Evolutionary conservation across 129 eudicot species (phyloP), one percentile per base, ranked within the genome.

Genomic region (Rutidosis leptorrhynchoides): DNA sequence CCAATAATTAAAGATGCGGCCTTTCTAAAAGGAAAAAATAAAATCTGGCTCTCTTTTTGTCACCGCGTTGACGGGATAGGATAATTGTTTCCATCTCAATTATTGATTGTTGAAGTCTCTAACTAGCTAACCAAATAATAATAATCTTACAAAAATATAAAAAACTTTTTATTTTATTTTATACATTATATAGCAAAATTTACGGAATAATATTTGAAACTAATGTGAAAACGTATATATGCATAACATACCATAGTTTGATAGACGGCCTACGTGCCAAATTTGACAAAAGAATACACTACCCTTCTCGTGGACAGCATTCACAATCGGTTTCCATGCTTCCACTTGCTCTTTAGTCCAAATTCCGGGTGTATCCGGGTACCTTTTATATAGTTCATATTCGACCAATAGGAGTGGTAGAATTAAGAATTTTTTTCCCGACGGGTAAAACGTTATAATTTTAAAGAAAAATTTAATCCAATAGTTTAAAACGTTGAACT

Each of bases 281-380:
- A 84, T 49, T 71, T 84, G 90, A 26, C 80, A 74, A 64, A 84
- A 84, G 61, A 81, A 74, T 19, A 84, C 11, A 19, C 77, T 83
- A 11, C 86, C 90, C 66, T 84, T 81, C 4, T 78, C 74, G 32
- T 80, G 89, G 27, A 80, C 89, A 11, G 74, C 89, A 19, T 84
- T 75, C 11, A 84, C 90, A 6, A 84, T 67, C 7, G 90, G 86
- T 14, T 84, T 84, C 90, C 90, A 84, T 62, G 85, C 83, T 42
- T 84, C 83, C 1, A 81, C 81, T 28, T 84, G 90, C 58, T 81
- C 83, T 53, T 81, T 81, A 3, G 81, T 84, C 83, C 90, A 84
- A 8, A 84, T 81, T 65, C 90, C 90, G 45, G 86, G 85, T 6
- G 81, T 74, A 10, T 78, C 69, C 10, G 63, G 69, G 25, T 65